These are phyloP conservation scores for Seiridium unicorne DNA, from an alignment of 2,329 filamentous ascomycete species.

Conservation along the genomic window DNA sequence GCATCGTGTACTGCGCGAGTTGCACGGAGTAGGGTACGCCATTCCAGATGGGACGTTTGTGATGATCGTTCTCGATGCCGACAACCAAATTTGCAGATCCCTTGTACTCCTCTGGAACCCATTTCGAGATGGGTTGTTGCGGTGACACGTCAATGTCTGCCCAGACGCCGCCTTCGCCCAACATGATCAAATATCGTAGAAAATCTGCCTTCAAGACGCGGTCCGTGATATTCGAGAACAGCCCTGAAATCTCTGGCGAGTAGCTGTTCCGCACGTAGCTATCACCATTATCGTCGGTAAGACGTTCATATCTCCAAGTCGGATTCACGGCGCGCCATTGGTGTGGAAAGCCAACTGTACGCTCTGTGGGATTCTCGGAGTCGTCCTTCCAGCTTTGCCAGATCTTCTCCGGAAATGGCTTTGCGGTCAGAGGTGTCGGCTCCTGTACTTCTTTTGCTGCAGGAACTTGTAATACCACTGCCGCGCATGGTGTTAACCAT, in stretches of 20 bases:
- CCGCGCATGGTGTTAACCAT: no score
- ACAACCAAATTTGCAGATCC: constrained; percentile 39
- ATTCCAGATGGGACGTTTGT: constrained; percentile 36
- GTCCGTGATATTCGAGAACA: background rate
- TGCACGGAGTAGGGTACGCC: constrained; percentile 69
- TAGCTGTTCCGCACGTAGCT: background rate
- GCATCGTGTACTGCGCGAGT: constrained; percentile 74
- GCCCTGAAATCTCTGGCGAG: background rate
- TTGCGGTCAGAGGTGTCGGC: no score
- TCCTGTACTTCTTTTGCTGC: no score
- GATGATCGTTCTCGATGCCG: constrained; percentile 66
- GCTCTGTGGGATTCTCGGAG: constrained; percentile 23
- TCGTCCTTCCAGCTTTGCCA: constrained; percentile 32
- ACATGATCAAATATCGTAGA: constrained; percentile 59
- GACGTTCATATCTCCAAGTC: background rate
- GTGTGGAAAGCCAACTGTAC: constrained; percentile 25
- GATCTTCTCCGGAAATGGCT: constrained; percentile 22
- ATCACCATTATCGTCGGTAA: background rate
- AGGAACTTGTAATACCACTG: no score
- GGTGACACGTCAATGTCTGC: constrained; percentile 67
- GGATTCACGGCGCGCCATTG: constrained; percentile 13
- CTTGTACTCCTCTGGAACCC: constrained; percentile 50
- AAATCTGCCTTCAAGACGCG: constrained; percentile 55
- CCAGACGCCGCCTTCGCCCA: constrained; percentile 71
- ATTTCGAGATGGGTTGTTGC: constrained; percentile 62